Evolutionary conservation across 2,329 filamentous ascomycete genomes (phyloP).

Genomic region (Monilinia fructicola): DNA sequence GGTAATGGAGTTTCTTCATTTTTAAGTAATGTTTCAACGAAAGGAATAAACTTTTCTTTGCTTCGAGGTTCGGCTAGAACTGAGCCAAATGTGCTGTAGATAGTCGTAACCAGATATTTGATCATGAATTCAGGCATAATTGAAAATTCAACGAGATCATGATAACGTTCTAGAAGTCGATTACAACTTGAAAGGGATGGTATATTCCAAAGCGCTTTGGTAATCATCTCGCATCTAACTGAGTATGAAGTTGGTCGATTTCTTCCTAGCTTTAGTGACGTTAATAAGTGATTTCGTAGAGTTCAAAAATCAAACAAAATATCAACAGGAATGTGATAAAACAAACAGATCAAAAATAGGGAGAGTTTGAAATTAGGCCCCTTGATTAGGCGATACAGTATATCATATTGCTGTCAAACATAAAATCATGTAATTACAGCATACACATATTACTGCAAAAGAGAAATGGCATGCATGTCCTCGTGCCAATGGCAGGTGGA

Average conservation of each 20-base stretch:
- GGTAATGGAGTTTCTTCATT: constrained; percentile 36
- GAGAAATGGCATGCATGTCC: too few species aligned
- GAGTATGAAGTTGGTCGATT: constrained; percentile 25
- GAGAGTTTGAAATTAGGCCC: too few species aligned
- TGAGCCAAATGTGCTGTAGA: constrained; percentile 33
- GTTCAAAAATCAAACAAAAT: not conserved
- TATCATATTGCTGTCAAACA: too few species aligned
- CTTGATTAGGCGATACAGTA: too few species aligned
- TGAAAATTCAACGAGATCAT: constrained; percentile 22
- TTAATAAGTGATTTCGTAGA: not conserved
- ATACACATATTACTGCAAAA: too few species aligned
- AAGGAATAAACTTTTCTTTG: constrained; percentile 27
- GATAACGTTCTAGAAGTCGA: constrained; percentile 25
- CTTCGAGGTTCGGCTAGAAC: constrained; percentile 30
- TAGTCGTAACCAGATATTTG: constrained; percentile 28
- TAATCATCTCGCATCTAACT: constrained; percentile 15
- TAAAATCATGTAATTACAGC: too few species aligned
- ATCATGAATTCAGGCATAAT: constrained; percentile 31
- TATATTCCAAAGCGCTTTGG: constrained; percentile 35
- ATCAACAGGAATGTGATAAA: not conserved
- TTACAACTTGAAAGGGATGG: constrained; percentile 35
- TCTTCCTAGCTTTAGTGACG: constrained; percentile 26
- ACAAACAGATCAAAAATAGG: too few species aligned
- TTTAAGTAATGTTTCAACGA: constrained; percentile 32
- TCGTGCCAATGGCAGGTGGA: too few species aligned